Conservation (phyloP, 805 yeast species). For the Wickerhamiella sergipiensis region DNA sequence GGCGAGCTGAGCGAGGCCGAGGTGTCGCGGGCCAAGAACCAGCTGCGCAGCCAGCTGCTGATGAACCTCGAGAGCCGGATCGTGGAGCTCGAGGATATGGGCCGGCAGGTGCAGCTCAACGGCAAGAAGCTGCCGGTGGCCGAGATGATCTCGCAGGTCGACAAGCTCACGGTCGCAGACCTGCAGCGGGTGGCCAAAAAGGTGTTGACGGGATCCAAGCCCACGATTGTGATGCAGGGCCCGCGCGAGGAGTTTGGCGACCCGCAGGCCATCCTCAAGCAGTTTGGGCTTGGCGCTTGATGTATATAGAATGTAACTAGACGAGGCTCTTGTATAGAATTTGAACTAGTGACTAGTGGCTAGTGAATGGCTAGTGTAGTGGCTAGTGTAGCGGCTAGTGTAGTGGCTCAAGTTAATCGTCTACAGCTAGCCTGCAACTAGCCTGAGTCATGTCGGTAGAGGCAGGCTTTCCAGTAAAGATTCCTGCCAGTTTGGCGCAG, state of each 20-base stretch:
- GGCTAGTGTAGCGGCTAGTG: no score
- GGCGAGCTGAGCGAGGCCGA: constrained; percentile 58
- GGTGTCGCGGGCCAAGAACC: constrained; percentile 83
- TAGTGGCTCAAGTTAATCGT: no score
- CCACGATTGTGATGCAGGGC: constrained; percentile 88
- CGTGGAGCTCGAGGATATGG: constrained; percentile 91
- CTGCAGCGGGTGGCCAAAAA: constrained; percentile 59
- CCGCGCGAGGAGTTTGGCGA: constrained; percentile 78
- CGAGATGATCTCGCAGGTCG: constrained; percentile 74
- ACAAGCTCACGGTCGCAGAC: constrained; percentile 50
- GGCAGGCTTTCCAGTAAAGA: constrained; percentile 5
- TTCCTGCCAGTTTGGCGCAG: constrained; percentile 10
- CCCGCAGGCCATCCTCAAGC: constrained; percentile 45
- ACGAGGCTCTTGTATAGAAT: no score
- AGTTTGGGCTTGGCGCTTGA: constrained; percentile 81
- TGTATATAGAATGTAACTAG: no score
- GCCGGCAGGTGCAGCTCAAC: constrained; percentile 83
- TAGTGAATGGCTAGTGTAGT: no score
- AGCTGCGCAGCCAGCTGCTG: constrained; percentile 69
- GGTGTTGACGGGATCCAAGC: constrained; percentile 62
- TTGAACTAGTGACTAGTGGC: no score
- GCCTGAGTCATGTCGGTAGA: neutral
- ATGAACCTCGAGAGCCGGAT: constrained; percentile 89
- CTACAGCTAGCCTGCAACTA: no score
- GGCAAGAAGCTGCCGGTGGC: constrained; percentile 58